Conservation (phyloP, 768 basidiomycete species). For the Lactifluus subvellereus region DNA sequence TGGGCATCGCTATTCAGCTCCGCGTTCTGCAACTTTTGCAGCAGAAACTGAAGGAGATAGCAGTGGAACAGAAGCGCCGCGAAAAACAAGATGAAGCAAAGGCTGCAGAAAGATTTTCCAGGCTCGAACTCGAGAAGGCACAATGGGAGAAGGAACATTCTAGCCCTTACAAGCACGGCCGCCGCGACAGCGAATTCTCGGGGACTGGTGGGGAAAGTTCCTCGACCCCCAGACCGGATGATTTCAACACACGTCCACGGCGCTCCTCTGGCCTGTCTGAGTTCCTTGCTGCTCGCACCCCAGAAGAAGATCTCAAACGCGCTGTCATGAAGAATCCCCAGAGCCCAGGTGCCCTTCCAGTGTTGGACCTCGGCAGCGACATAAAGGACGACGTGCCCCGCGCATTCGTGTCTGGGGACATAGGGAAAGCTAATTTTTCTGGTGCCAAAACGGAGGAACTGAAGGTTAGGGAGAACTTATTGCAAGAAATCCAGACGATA, state of each 20-base stretch:
- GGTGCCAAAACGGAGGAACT: conserved; percentile 42
- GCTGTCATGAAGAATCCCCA: conserved; percentile 43
- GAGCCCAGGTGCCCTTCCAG: conserved; percentile 53
- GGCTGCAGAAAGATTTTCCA: conserved; percentile 64
- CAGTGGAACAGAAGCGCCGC: conserved; percentile 61
- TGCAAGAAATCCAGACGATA: conserved; percentile 74
- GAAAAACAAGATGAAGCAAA: conserved; percentile 72
- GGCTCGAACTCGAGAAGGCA: conserved; percentile 60
- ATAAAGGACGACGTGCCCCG: conserved; percentile 72
- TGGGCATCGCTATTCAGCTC: conserved; percentile 87
- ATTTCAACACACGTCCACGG: conserved; percentile 54
- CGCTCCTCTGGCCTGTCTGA: conserved; percentile 67
- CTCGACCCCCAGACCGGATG: conserved; percentile 41
- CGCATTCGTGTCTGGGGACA: conserved; percentile 48
- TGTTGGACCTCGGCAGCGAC: conserved; percentile 67
- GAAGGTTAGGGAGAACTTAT: conserved; percentile 62
- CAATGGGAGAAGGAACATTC: conserved; percentile 90
- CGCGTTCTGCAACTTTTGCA: conserved; percentile 78
- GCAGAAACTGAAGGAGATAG: conserved; percentile 72
- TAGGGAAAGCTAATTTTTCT: conserved; percentile 30
- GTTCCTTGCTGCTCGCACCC: conserved; percentile 55
- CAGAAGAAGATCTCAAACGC: conserved; percentile 56
- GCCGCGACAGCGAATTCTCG: conserved; percentile 60
- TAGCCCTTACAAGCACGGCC: conserved; percentile 50
- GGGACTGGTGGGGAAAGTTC: conserved; percentile 39